Conservation (phyloP, 257 asterid species). For the Solanum raphanifolium region DNA sequence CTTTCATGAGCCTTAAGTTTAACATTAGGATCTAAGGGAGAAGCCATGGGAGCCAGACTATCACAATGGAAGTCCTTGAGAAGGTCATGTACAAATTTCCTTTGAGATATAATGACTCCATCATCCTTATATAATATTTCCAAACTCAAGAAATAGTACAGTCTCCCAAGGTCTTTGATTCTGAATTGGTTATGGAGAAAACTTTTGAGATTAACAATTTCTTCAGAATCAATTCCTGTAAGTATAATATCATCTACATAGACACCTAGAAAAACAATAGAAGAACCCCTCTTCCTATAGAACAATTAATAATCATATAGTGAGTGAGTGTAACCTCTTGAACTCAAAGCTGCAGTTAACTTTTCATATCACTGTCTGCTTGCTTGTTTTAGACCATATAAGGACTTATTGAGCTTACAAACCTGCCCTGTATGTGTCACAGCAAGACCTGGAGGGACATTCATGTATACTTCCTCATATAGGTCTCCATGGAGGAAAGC, state of each 20-base stretch:
- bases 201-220: background rate
- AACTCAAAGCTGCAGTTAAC: background rate
- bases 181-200: background rate
- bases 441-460: background rate
- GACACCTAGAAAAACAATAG: background rate
- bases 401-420: background rate
- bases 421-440: too few relatives aligned
- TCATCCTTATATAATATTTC: too few relatives aligned
- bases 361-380: background rate
- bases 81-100: background rate
- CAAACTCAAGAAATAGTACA: background rate
- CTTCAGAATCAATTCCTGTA: background rate
- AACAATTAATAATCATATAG: too few relatives aligned
- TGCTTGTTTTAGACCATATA: background rate
- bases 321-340: background rate
- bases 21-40: background rate
- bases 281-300: rapidly evolving
- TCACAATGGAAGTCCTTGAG: background rate
- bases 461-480: background rate
- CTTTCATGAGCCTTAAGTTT: background rate
- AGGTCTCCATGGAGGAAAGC: background rate
- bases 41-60: background rate
- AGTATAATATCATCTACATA: background rate
- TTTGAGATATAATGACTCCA: background rate
- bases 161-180: background rate